A percentile compares a stretch with the other conserved stretches of the same genome.
phyloP scores from a whole-genome alignment of 2,329 filamentous ascomycete genomes.

The Cryphonectria japonica region DNA sequence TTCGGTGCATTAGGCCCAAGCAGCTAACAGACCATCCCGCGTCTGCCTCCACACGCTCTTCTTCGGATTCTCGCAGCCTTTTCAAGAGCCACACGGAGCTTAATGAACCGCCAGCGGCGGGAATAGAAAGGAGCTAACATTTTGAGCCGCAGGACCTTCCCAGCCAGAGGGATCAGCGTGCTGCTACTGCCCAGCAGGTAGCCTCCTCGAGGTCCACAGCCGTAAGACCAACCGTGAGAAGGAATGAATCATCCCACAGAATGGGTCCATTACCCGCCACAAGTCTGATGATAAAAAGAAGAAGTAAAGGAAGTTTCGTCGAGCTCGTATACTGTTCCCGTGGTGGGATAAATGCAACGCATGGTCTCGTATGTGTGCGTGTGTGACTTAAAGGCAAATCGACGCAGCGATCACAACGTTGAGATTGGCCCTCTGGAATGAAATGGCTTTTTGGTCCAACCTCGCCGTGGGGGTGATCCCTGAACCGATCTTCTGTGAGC shows the following conservation, averaged over 20 bases:
- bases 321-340: neutral
- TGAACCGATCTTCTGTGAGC: neutral
- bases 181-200: neutral
- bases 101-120: conserved; percentile 16
- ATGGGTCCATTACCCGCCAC: neutral
- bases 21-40: conserved; percentile 17
- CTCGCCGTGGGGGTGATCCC: neutral
- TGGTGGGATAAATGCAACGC: neutral
- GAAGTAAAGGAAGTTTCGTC: neutral
- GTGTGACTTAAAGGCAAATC: neutral
- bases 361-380: neutral
- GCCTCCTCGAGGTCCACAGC: neutral
- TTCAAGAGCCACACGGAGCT: too few relatives aligned
- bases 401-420: neutral
- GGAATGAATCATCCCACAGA: neutral
- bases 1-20: conserved; percentile 28
- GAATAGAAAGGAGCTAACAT: neutral
- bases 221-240: neutral
- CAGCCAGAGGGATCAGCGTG: neutral
- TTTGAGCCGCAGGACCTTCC: conserved; percentile 11
- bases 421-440: neutral
- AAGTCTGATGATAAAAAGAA: neutral
- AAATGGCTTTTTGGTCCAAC: neutral
- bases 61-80: neutral
- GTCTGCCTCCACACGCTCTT: neutral